A percentile compares a stretch with the other conserved stretches of the same genome.
These are phyloP conservation scores for Botryotinia calthae DNA, from an alignment of 2,329 filamentous ascomycete species.

Conservation along the genomic window DNA sequence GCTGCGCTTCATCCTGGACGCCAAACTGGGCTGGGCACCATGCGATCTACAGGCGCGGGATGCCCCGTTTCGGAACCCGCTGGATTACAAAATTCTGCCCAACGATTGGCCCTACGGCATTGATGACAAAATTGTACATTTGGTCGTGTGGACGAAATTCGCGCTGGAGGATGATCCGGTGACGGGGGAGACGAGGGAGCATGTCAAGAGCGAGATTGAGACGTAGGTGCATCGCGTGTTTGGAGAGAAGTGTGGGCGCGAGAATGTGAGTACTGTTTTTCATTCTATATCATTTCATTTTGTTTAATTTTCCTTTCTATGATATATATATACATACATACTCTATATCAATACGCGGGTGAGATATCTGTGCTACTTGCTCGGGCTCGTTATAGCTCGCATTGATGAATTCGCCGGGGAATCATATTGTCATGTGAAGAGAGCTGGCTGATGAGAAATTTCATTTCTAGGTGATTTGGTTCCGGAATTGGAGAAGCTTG, in stretches of 20 bases:
- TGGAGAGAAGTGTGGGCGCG: conserved; percentile 47
- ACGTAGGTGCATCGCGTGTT: conserved; percentile 69
- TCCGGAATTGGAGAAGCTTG: conserved; percentile 82
- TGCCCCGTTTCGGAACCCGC: conserved; percentile 26
- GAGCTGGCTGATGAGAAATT: conserved; percentile 8
- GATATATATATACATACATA: not conserved
- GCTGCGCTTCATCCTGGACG: conserved; percentile 69
- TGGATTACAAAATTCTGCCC: conserved; percentile 70
- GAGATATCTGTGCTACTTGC: not conserved
- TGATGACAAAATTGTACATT: conserved; percentile 72
- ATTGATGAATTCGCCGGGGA: not conserved
- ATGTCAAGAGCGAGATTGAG: conserved; percentile 64
- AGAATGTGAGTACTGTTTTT: conserved; percentile 49
- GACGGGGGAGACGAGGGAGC: conserved; percentile 60
- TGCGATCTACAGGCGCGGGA: conserved; percentile 42
- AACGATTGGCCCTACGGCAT: conserved; percentile 97
- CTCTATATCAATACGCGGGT: not conserved
- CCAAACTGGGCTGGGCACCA: conserved; percentile 76
- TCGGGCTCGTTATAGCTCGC: not conserved
- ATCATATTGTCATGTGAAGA: not conserved
- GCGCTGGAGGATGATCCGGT: conserved; percentile 64
- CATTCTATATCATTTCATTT: not conserved
- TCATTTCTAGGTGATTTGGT: conserved; percentile 62
- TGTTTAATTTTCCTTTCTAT: not conserved
- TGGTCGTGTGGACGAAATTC: conserved; percentile 94